Percentiles rank a stretch among this genome's conserved stretches.
Evolutionary conservation across 176 grass and related monocot species (phyloP).

Genomic region (Thalia dealbata): DNA sequence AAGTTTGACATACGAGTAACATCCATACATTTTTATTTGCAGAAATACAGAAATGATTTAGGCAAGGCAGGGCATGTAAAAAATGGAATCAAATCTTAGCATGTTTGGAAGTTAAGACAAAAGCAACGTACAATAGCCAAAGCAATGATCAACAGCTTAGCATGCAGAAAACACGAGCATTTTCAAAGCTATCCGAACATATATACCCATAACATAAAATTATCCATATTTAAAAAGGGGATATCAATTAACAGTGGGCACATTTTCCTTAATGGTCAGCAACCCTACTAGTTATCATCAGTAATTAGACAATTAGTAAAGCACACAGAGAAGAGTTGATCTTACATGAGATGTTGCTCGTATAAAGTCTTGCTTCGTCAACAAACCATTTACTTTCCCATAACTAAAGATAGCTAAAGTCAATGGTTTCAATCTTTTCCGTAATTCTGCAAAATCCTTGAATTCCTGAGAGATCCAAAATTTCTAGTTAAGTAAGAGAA

Average conservation of each 20-base stretch:
- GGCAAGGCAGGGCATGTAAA: background rate
- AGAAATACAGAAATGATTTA: background rate
- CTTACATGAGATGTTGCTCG: constrained; percentile 66
- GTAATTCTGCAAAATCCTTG: constrained; percentile 73
- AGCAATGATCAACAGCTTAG: too few species aligned
- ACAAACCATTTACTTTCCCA: constrained; percentile 61
- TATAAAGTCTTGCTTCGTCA: constrained; percentile 80
- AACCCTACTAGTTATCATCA: background rate
- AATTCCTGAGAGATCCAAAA: constrained; percentile 51
- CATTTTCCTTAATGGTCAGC: background rate
- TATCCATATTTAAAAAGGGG: background rate
- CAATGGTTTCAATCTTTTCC: constrained; percentile 61
- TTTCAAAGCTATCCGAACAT: background rate
- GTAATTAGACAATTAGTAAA: background rate
- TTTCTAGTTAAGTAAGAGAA: background rate
- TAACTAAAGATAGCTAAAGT: constrained; percentile 67
- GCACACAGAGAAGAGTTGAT: background rate
- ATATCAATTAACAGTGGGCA: background rate
- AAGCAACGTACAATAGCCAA: too few species aligned
- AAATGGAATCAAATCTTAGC: background rate
- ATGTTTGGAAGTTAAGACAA: background rate
- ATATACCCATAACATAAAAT: background rate
- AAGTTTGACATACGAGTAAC: background rate
- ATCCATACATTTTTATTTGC: background rate
- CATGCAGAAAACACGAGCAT: background rate